phyloP scores from a whole-genome alignment of 306 rosid genomes.

The Hippophae gyantsensis region DNA sequence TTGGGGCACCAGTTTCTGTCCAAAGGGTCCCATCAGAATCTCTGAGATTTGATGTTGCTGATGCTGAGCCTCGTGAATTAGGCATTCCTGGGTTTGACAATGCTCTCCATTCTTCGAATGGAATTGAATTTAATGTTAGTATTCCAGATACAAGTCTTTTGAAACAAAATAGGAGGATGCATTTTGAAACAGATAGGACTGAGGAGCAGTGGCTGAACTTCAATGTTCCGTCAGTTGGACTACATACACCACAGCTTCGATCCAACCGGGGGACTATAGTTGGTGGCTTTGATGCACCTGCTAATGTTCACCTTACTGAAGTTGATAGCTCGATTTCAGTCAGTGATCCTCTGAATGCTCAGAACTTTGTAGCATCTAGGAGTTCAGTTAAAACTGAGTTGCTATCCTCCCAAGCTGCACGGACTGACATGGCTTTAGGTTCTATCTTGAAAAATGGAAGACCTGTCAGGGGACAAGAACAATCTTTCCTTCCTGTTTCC shows the following conservation, averaged over 20 bases:
- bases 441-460: conserved; percentile 55
- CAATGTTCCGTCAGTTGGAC: conserved; percentile 45
- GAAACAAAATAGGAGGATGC: conserved; percentile 36
- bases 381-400: conserved; percentile 45
- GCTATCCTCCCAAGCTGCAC: conserved; percentile 35
- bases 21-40: conserved; percentile 59
- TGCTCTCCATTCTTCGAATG: conserved; percentile 29
- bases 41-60: conserved; percentile 38
- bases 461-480: conserved; percentile 48
- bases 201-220: conserved; percentile 50
- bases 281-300: conserved; percentile 45
- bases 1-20: conserved; percentile 93
- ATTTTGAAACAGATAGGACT: conserved; percentile 36
- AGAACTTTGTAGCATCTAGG: conserved; percentile 39
- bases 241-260: conserved; percentile 37
- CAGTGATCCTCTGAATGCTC: conserved; percentile 44
- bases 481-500: conserved; percentile 44
- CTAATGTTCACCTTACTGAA: conserved; percentile 51
- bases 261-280: conserved; percentile 36
- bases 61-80: conserved; percentile 35
- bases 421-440: conserved; percentile 42
- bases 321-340: conserved; percentile 62
- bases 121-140: conserved; percentile 21
- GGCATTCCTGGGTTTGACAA: conserved; percentile 38
- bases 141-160: conserved; percentile 38